A percentile compares a stretch with the other conserved stretches of the same genome.
phyloP scores from a whole-genome alignment of 208 protist genomes.

The Leishmania lainsoni region DNA sequence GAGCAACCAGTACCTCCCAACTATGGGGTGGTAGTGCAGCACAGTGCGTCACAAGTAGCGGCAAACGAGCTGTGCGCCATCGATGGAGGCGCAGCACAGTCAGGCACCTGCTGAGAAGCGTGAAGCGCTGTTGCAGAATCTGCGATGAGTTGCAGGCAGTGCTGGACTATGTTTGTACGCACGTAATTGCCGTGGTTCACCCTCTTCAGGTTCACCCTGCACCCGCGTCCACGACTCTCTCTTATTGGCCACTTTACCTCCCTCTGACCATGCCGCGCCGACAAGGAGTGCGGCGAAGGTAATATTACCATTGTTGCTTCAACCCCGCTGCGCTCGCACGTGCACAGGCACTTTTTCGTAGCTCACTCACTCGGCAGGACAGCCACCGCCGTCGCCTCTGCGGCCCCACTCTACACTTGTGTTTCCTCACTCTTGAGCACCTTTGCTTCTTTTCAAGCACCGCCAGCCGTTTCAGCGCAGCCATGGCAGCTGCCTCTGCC shows the following conservation, averaged over 20 bases:
- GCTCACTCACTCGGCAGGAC: not conserved
- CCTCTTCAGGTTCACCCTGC: not conserved
- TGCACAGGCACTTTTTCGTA: not conserved
- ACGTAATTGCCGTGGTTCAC: not conserved
- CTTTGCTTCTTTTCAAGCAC: not conserved
- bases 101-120: not conserved
- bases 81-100: not conserved
- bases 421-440: not conserved
- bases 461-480: not conserved
- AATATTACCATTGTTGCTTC: not conserved
- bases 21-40: not conserved
- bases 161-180: no score
- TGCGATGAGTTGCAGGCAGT: not conserved
- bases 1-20: not conserved
- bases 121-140: not conserved
- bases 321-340: not conserved
- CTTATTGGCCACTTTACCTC: not conserved
- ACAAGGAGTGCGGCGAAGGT: not conserved
- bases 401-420: not conserved
- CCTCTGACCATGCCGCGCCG: not conserved
- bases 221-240: not conserved
- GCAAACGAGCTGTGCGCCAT: not conserved
- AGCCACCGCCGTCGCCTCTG: not conserved
- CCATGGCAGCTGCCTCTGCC: conserved; percentile 10
- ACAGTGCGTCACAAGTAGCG: not conserved